These are phyloP conservation scores for Dioscorea cayenensis DNA, from an alignment of 116 monocot species.

Conservation along the genomic window DNA sequence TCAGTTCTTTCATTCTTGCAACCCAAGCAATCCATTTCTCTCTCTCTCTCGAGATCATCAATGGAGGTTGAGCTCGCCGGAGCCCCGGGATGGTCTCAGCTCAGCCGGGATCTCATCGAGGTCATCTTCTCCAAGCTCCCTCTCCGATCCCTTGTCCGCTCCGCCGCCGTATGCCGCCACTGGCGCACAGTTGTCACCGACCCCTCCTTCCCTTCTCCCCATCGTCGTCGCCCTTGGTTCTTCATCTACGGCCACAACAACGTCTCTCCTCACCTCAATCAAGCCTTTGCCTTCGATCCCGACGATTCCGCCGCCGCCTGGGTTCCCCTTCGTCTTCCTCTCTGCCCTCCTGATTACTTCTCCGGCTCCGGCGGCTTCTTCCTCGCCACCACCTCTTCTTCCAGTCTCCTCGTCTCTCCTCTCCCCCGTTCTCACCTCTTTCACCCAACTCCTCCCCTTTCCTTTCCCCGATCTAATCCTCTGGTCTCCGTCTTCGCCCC, in stretches of 20 bases:
- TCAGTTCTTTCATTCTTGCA: no score
- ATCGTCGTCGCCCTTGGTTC: conserved; percentile 35
- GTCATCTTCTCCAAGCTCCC: conserved; percentile 55
- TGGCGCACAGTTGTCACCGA: conserved; percentile 30
- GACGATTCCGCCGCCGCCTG: conserved; percentile 13
- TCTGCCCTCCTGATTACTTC: conserved; percentile 23
- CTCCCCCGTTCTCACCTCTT: conserved; percentile 18
- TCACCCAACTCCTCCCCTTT: conserved; percentile 22
- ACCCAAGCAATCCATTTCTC: no score
- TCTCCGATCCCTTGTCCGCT: conserved; percentile 26
- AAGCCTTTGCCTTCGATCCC: conserved; percentile 58
- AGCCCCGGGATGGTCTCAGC: conserved; percentile 18
- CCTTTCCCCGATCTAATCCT: conserved; percentile 43
- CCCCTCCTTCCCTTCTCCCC: conserved; percentile 15
- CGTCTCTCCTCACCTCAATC: conserved; percentile 32
- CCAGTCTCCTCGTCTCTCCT: conserved; percentile 22
- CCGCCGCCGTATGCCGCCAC: conserved; percentile 45
- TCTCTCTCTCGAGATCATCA: background rate
- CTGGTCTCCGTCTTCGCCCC: conserved; percentile 27
- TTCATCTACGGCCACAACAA: conserved; percentile 59
- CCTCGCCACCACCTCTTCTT: conserved; percentile 26
- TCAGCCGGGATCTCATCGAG: conserved; percentile 43
- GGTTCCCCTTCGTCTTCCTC: conserved; percentile 13
- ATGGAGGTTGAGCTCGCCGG: background rate
- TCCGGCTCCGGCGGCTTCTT: conserved; percentile 42